Conservation (phyloP, 2,329 filamentous ascomycete genomes). For the Penicillium sp. region DNA sequence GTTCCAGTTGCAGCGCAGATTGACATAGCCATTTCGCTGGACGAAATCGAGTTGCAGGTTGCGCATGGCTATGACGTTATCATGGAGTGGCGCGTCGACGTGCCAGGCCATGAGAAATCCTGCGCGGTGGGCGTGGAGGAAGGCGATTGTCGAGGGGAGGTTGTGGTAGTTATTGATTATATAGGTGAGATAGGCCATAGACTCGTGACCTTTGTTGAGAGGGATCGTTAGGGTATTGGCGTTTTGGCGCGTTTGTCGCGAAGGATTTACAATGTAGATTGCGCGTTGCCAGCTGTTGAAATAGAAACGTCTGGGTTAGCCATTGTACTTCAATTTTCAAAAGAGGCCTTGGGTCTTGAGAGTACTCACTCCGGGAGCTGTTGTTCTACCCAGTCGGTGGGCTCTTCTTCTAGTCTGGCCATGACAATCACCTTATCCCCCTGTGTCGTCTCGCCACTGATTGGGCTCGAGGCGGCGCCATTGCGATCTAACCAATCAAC, state of each 20-base stretch:
- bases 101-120: constrained; percentile 51
- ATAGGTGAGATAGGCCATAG: constrained; percentile 48
- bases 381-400: constrained; percentile 45
- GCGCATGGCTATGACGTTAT: constrained; percentile 52
- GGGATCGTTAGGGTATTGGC: constrained; percentile 30
- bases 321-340: too few species aligned
- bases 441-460: constrained; percentile 6
- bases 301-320: background rate
- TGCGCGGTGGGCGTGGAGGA: constrained; percentile 56
- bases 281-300: constrained; percentile 43
- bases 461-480: constrained; percentile 6
- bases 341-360: background rate
- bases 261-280: constrained; percentile 45
- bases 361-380: constrained; percentile 45
- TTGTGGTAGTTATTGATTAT: constrained; percentile 46
- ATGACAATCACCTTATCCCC: constrained; percentile 45
- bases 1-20: constrained; percentile 58
- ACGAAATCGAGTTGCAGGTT: constrained; percentile 51
- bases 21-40: constrained; percentile 55
- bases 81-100: constrained; percentile 55
- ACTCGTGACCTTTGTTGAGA: constrained; percentile 46
- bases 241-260: constrained; percentile 22
- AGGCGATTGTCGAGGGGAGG: constrained; percentile 53
- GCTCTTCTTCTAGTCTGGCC: constrained; percentile 44
- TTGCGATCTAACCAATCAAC: constrained; percentile 29